phyloP scores from a whole-genome alignment of 2,329 filamentous ascomycete species.

The Ambrosiella xylebori region DNA sequence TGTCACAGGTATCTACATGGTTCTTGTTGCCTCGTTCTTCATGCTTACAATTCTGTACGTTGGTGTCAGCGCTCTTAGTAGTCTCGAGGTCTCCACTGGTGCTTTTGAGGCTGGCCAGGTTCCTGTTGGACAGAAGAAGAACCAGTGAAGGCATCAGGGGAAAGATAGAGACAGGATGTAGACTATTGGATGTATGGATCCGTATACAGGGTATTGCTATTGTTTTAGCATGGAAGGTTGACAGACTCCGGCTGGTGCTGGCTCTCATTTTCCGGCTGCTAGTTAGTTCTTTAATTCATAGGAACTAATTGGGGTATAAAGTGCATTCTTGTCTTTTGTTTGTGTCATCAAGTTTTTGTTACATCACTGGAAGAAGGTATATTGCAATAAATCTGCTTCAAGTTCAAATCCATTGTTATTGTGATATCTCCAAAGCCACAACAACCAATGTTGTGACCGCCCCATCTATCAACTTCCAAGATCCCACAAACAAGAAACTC shows the following conservation, averaged over 20 bases:
- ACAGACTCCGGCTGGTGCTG: neutral
- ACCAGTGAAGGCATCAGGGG: slow-evolving; percentile 13
- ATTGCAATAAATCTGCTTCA: neutral
- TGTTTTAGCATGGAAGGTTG: neutral
- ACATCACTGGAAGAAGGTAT: neutral
- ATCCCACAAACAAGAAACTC: neutral
- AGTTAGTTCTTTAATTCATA: neutral
- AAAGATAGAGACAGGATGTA: neutral
- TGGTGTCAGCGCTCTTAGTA: slow-evolving; percentile 57
- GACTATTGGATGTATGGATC: neutral
- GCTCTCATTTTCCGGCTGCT: neutral
- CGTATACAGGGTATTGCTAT: neutral
- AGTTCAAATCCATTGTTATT: neutral
- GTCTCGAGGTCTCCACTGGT: slow-evolving; percentile 77
- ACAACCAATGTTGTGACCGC: neutral
- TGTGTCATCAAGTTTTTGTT: neutral
- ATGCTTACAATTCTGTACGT: slow-evolving; percentile 64
- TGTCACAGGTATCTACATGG: slow-evolving; percentile 72
- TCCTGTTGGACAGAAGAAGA: slow-evolving; percentile 72
- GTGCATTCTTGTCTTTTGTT: neutral
- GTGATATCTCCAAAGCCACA: neutral
- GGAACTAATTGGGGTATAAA: neutral
- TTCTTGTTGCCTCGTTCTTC: slow-evolving; percentile 50
- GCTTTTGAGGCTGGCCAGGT: slow-evolving; percentile 96
- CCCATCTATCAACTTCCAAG: neutral